Conservation (phyloP, 768 basidiomycete species). For the Lyophyllum shimeji region DNA sequence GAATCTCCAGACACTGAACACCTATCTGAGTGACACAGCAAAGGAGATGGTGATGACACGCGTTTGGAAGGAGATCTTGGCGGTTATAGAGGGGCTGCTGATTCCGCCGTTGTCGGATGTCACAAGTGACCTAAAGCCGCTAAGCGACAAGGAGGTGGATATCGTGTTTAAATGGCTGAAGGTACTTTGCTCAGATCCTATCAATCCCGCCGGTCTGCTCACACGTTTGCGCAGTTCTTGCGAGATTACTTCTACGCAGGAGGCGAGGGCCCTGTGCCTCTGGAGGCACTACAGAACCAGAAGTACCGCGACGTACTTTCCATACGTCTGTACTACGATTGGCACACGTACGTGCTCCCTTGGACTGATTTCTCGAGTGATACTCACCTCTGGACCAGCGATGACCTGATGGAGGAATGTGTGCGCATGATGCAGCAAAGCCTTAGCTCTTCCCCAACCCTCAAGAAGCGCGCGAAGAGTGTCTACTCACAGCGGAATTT, state of each 20-base stretch:
- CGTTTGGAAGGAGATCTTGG: slow-evolving; percentile 95
- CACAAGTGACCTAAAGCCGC: slow-evolving; percentile 85
- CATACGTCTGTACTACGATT: slow-evolving; percentile 94
- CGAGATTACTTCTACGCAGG: slow-evolving; percentile 93
- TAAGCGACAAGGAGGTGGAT: slow-evolving; percentile 96
- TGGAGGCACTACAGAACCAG: slow-evolving; percentile 87
- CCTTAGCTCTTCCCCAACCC: slow-evolving; percentile 67
- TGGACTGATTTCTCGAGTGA: neutral
- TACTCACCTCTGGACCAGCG: slow-evolving; percentile 39
- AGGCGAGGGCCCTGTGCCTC: slow-evolving; percentile 87
- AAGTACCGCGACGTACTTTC: slow-evolving; percentile 92
- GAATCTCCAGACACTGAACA: slow-evolving; percentile 89
- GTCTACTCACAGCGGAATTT: slow-evolving; percentile 92
- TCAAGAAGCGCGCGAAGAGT: slow-evolving; percentile 90
- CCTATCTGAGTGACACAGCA: slow-evolving; percentile 77
- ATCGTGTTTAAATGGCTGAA: slow-evolving; percentile 99
- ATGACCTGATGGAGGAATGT: slow-evolving; percentile 90
- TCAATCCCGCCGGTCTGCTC: neutral
- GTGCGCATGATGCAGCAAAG: slow-evolving; percentile 93
- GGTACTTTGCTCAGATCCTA: slow-evolving; percentile 37
- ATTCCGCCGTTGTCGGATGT: slow-evolving; percentile 88
- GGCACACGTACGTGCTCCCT: slow-evolving; percentile 68
- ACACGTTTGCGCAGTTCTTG: slow-evolving; percentile 63
- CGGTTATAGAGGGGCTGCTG: slow-evolving; percentile 81
- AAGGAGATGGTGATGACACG: slow-evolving; percentile 91